These are phyloP conservation scores for Selaginella moellendorffii DNA, from an alignment of 75 land plant genomes.

Conservation along the genomic window DNA sequence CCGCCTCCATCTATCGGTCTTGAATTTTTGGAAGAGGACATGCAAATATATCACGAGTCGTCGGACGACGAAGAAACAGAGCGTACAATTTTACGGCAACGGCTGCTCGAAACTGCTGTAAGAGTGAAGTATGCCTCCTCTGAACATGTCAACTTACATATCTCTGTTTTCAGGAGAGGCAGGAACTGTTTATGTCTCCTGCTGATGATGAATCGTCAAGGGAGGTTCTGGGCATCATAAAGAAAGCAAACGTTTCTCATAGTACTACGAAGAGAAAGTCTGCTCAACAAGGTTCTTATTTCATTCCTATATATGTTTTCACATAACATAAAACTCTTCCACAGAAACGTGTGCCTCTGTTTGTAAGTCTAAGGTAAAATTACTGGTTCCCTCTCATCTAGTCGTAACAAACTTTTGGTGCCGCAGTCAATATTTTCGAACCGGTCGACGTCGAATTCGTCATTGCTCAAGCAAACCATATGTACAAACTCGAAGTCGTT, in stretches of 20 bases:
- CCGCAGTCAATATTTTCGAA: conserved; percentile 76
- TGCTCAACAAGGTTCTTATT: conserved; percentile 14
- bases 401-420: conserved; percentile 1
- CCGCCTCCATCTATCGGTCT: neutral
- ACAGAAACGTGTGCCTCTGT: neutral
- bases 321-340: neutral
- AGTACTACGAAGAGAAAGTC: conserved; percentile 22
- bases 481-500: conserved; percentile 40
- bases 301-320: neutral
- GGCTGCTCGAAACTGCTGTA: conserved; percentile 6
- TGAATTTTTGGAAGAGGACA: neutral
- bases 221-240: conserved; percentile 72
- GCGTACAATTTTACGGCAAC: neutral
- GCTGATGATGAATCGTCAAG: conserved; percentile 63
- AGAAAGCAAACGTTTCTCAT: conserved; percentile 61
- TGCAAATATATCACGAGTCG: neutral
- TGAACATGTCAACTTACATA: neutral
- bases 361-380: neutral
- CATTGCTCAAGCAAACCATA: conserved; percentile 32
- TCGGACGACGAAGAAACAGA: conserved; percentile 8
- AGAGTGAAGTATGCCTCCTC: neutral
- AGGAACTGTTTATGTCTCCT: conserved; percentile 33
- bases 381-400: neutral
- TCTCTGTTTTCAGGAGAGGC: conserved; percentile 36
- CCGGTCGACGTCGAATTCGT: conserved; percentile 26